These are phyloP conservation scores for Oleoguttula mirabilis DNA, from an alignment of 495 filamentous ascomycete species.

Conservation along the genomic window DNA sequence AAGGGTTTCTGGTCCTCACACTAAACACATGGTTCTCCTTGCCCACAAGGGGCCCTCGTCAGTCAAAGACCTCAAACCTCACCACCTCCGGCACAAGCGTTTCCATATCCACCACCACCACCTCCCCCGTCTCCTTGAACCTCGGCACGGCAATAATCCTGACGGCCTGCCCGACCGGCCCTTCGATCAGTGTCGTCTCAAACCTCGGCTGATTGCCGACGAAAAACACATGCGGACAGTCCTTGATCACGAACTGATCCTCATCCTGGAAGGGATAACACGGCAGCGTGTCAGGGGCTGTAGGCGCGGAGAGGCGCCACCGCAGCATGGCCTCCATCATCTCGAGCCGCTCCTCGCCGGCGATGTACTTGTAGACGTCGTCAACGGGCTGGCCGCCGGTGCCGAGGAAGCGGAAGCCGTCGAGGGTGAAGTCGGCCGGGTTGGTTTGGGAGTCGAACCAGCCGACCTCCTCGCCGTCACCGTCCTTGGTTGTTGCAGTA, in stretches of 20 bases:
- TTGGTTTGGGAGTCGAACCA: conserved; percentile 91
- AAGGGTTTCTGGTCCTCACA: too few relatives aligned
- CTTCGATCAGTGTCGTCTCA: conserved; percentile 59
- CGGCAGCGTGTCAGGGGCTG: conserved; percentile 94
- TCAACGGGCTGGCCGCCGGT: conserved; percentile 86
- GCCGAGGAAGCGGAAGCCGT: conserved; percentile 74
- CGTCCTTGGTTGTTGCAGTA: conserved; percentile 22
- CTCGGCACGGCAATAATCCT: conserved; percentile 67
- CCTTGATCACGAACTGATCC: conserved; percentile 72
- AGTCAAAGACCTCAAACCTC: conserved; percentile 48
- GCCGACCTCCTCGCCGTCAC: conserved; percentile 39
- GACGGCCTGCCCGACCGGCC: conserved; percentile 52
- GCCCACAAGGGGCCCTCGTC: too few relatives aligned
- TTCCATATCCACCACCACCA: conserved; percentile 79
- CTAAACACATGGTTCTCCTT: too few relatives aligned
- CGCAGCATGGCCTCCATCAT: conserved; percentile 87
- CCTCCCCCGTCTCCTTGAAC: conserved; percentile 65
- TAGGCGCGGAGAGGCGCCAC: conserved; percentile 87
- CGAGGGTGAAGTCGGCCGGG: conserved; percentile 79
- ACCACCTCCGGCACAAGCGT: conserved; percentile 66
- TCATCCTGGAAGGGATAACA: conserved; percentile 87
- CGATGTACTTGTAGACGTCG: conserved; percentile 83
- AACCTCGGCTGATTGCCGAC: conserved; percentile 78
- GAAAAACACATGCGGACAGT: conserved; percentile 85
- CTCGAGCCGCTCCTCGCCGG: conserved; percentile 57